Conservation (phyloP, 2,329 filamentous ascomycete genomes). For the Neonectria punicea region DNA sequence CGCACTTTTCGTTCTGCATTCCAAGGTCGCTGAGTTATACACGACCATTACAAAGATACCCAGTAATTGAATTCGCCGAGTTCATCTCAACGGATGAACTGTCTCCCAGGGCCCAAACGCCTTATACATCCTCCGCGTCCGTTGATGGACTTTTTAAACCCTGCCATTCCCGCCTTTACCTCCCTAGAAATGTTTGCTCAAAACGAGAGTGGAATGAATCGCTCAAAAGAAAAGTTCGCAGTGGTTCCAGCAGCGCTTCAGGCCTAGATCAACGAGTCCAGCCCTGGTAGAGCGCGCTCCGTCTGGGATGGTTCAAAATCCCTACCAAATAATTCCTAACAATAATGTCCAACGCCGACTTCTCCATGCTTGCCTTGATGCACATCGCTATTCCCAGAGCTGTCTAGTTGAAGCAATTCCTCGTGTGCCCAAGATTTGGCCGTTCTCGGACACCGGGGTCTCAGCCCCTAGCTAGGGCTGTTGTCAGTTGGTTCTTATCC, state of each 20-base stretch:
- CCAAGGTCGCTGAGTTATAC: conserved; percentile 33
- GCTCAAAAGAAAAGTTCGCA: conserved; percentile 30
- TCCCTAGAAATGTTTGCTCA: conserved; percentile 26
- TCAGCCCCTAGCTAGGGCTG: not conserved
- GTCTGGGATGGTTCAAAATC: not conserved
- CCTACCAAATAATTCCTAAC: conserved; percentile 1
- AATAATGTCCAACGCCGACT: conserved; percentile 18
- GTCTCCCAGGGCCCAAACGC: conserved; percentile 37
- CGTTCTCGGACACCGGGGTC: not conserved
- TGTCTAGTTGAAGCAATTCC: conserved; percentile 20
- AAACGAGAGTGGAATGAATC: conserved; percentile 36
- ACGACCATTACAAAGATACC: conserved; percentile 41
- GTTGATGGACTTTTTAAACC: conserved; percentile 29
- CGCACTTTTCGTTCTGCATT: conserved; percentile 34
- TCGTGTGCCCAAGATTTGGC: not conserved
- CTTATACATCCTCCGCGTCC: conserved; percentile 26
- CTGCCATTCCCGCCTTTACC: conserved; percentile 32
- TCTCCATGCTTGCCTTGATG: conserved; percentile 19
- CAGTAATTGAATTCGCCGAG: conserved; percentile 34
- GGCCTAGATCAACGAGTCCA: not conserved
- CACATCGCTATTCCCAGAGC: conserved; percentile 10
- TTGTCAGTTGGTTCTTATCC: not conserved
- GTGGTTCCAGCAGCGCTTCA: conserved; percentile 7
- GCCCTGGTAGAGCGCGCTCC: not conserved
- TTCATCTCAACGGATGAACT: conserved; percentile 31